Evolutionary conservation across 129 eudicot genomes (phyloP), one percentile per base, ranked within the genome.

Genomic region (Calendula officinalis): DNA sequence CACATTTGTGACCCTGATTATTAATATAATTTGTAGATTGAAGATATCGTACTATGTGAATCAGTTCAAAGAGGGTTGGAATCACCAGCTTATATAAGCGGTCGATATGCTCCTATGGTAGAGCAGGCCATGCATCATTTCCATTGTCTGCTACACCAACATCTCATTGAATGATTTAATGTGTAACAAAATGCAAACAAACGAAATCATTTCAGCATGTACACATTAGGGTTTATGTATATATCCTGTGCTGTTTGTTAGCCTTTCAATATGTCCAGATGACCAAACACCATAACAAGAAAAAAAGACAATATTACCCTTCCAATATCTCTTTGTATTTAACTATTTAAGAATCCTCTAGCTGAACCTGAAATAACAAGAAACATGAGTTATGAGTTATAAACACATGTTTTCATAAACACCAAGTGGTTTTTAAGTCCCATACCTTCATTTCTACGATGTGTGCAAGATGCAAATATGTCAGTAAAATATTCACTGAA

Each of bases 41-140:
- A 94, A 76, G 99, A 94, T 70, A 76, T 82, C 7, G 5, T 34
- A 50, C 41, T 88, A 57, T 83, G 97, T 71, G 91, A 94, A 78
- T 73, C 81, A 32, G 97, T 89, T 56, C 97, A 94, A 54, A 81
- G 71, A 69, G 99, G 99, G 36, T 70, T 94, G 14, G 97, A 86
- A 58, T 89, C 99, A n/a, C 94, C 94, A 1, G 95, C 90, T 27
- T 94, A 81, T 46, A 34, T 45, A 44, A 38, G 69, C 15, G 99
- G 97, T 37, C 79, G 90, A 41, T 88, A 94, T 69, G 94, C 80
- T 41, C 91, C 97, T 6, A 39, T 63, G 36, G 76, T 88, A 8
- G 97, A 94, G 77, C 80, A 80, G 69, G 86, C 95, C 38, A 86
- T 94, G 97, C 97, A 89, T 70, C 97, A 94, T 72, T 94, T 94